Evolutionary conservation across 2,329 filamentous ascomycete genomes (phyloP), one percentile per base, ranked within the genome.

Genomic region (Xylariomycetidae sp.): DNA sequence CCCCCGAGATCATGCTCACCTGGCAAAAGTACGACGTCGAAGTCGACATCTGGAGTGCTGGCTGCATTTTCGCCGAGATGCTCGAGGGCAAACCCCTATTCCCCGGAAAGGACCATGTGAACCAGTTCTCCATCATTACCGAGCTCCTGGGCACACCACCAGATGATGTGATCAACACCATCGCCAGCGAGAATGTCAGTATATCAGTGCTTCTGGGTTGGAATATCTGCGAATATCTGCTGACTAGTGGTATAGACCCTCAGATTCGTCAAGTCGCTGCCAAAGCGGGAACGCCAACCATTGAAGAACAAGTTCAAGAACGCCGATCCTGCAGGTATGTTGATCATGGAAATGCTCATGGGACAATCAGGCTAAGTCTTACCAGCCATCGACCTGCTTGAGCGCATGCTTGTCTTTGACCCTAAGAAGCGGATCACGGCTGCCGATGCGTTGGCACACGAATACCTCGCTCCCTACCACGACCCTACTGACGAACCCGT

Each of bases 21-120:
- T 98, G 92, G 92, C 92, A 98, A 72, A 98, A 98, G 70, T 98
- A 98, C 66, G 92, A 98, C 51, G 82, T 97, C 30, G 92, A 97
- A 68, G 92, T 98, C 38, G 92, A 98, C 61, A 95, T 98, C 59
- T 98, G 92, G 92, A 97, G 92, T 60, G 90, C 90, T 13, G 92
- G 92, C 41, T 98, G 92, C 66, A 98, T 98, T 59, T 97, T 98
- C 53, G 92, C 92, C 26, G 92, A 98, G 68, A 98, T 98, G 92
- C 76, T 98, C 39, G 90, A 96, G 67, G 92, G 92, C 58, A 97
- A 97, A 69, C 92, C 92, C 19, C 70, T 98, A 15, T 98, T 98
- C 73, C 92, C 92, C 1, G 92, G 92, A 60, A 98, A 98, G 69
- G 92, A 98, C 58, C 92, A 98, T 59, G 92, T 98, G 64, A 95